These are phyloP conservation scores for Didymella segeticola DNA, from an alignment of 2,329 filamentous ascomycete genomes.

Conservation along the genomic window DNA sequence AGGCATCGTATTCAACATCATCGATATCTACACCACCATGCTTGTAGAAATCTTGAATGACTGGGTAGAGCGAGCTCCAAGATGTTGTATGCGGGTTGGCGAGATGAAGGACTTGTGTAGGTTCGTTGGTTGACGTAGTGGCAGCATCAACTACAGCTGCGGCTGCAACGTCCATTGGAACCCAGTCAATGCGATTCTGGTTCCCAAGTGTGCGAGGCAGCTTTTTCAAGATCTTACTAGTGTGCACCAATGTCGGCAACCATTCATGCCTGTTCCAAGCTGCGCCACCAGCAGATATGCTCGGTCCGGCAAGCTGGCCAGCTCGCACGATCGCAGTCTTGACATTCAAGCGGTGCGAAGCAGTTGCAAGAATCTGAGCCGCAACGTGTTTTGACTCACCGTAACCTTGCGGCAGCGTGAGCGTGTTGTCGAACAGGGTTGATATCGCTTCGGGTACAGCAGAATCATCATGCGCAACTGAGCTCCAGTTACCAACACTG, in stretches of 20 bases:
- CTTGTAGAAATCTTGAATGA: conserved; percentile 9
- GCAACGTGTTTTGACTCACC: conserved; percentile 49
- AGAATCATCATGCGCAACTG: background rate
- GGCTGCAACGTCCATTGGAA: conserved; percentile 27
- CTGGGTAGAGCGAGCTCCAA: conserved; percentile 7
- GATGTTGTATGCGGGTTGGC: conserved; percentile 9
- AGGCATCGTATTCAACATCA: conserved; percentile 10
- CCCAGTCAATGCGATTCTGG: conserved; percentile 34
- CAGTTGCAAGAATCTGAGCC: conserved; percentile 39
- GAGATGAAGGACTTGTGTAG: conserved; percentile 6
- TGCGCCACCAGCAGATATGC: conserved; percentile 14
- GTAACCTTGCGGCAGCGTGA: conserved; percentile 46
- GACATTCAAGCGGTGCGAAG: conserved; percentile 35
- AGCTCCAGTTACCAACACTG: conserved; percentile 30
- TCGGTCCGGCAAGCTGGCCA: conserved; percentile 43
- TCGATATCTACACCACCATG: background rate
- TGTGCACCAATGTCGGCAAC: conserved; percentile 36
- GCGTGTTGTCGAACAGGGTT: conserved; percentile 40
- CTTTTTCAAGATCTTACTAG: conserved; percentile 25
- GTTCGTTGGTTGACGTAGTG: background rate
- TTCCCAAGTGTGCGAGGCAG: conserved; percentile 25
- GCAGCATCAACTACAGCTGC: conserved; percentile 10
- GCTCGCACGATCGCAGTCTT: conserved; percentile 32
- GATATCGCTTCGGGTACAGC: conserved; percentile 13
- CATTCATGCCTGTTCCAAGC: conserved; percentile 38